Evolutionary conservation across 2,329 filamentous ascomycete species (phyloP), one percentile per base, ranked within the genome.

Genomic region (Fusarium circinatum): DNA sequence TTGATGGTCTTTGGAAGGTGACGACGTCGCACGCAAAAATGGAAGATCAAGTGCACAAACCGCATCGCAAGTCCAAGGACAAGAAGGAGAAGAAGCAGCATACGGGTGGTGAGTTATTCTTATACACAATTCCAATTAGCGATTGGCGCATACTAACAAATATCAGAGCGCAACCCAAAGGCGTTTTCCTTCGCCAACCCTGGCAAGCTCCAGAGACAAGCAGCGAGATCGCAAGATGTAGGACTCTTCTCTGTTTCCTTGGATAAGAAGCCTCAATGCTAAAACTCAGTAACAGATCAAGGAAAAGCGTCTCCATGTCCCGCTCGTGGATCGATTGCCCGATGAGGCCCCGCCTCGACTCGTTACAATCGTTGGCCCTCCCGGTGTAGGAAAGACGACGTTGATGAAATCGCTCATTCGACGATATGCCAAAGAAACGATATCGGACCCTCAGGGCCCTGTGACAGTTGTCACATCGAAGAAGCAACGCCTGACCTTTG

Each of bases 391-490:
- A 77, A 98, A 98, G 86, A 98, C 96, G 6, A 98, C 96, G 0
- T 88, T 98, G 42, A 91, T 98, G 81, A 99, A 98, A 82, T 98
- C 95, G 18, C 87, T 99, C 67, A 93, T 99, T 79, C 92, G 94
- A 75, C 89, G 96, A 82, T 98, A 98, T 85, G 94, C 96, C 51
- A 99, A 99, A 81, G 96, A 99, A 82, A 96, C 94, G 1, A 89
- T 99, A 45, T 92, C 94, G 36, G 92, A 96, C 38, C 96, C 96
- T 2, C 92, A 93, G 76, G 96, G 96, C 0, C 96, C 96, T 8
- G 92, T 99, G 68, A 99, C 97, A 5, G 93, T 99, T 56, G 95
- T 99, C 52, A 98, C 96, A 0, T 97, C 95, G 66, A 99, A 98
- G 86, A 93, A 96, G 79, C 92, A 98, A 81, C 92, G 96, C 42